Evolutionary conservation across 2,329 filamentous ascomycete species (phyloP), one percentile per base, ranked within the genome.

Genomic region (Tolypocladium sp.): DNA sequence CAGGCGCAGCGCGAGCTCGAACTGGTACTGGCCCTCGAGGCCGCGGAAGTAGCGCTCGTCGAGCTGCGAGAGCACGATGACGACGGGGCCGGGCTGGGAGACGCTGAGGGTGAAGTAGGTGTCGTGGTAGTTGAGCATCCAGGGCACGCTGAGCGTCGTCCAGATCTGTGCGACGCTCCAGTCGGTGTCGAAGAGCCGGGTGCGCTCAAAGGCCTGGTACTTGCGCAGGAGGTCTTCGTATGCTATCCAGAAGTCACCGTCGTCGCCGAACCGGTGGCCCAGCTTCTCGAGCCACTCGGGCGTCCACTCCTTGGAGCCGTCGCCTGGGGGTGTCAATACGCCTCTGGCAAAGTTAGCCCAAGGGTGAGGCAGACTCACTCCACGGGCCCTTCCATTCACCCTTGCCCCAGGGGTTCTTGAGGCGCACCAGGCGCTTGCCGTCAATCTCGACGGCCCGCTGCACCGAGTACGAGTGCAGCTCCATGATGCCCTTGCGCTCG

Each of bases 261-360:
- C 89, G 64, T 91, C 87, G 44, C 89, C 89, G 64, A 92, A 92
- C 49, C 82, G 84, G 69, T 92, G 89, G 53, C 82, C 79, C 1
- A 94, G 79, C 65, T 87, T 85, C 61, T 85, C 74, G 73, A 93
- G 85, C 83, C 88, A 91, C 64, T 92, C 86, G 0, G 89, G 79
- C 1, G 89, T 93, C 91, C 91, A 95, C 71, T 93, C 87, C 66
- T 90, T 89, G 8, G 88, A 91, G 0, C 91, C 91, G 67, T 94
- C 91, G 4, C 78, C 79, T 76, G 20, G 1, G 46, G 42, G 15
- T 41, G 27, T 73, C 20, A 72, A 66, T 22, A 20, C 4, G 15
- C 2, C 25, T 20, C 46, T 3, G 15, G 15, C 15, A 20, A 22
- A 20, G 30, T 3, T 20, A 49, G 42, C 10, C 13, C 22, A 44